Evolutionary conservation across 345 rosid genomes (phyloP).

Genomic region (Salix suchowensis): DNA sequence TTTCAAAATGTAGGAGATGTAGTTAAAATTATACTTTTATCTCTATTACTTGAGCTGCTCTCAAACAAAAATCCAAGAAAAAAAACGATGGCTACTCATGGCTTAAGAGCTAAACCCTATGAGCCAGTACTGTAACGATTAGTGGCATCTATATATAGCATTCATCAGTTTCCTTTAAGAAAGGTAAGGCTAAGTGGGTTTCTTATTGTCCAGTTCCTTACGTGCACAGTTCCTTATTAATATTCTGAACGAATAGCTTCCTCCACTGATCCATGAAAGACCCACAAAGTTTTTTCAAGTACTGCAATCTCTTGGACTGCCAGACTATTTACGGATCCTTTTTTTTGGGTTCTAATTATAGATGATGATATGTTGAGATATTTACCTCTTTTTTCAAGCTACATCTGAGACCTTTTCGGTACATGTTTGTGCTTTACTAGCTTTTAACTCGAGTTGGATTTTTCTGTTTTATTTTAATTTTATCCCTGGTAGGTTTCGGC

Average conservation of each 20-base stretch:
- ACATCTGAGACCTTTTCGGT: background rate
- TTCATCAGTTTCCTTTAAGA: background rate
- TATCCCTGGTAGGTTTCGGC: constrained; percentile 54
- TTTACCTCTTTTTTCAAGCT: background rate
- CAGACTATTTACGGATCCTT: background rate
- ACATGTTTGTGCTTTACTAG: background rate
- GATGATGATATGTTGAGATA: background rate
- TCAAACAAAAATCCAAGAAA: background rate
- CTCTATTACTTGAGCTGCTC: background rate
- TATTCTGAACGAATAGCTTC: background rate
- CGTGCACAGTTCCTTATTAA: background rate
- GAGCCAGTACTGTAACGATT: background rate
- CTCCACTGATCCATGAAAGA: background rate
- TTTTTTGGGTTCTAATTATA: background rate
- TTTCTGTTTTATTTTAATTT: background rate
- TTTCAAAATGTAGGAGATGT: background rate
- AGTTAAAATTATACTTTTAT: background rate
- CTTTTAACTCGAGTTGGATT: background rate
- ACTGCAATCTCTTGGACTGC: background rate
- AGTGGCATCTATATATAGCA: background rate
- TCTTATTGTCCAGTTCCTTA: background rate
- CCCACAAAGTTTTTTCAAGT: background rate
- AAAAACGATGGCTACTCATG: background rate
- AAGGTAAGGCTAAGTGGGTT: background rate
- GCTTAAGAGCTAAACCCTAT: background rate